Conservation (phyloP, 192 early-diverging fungal species). For the Anaeromyces robustus region DNA sequence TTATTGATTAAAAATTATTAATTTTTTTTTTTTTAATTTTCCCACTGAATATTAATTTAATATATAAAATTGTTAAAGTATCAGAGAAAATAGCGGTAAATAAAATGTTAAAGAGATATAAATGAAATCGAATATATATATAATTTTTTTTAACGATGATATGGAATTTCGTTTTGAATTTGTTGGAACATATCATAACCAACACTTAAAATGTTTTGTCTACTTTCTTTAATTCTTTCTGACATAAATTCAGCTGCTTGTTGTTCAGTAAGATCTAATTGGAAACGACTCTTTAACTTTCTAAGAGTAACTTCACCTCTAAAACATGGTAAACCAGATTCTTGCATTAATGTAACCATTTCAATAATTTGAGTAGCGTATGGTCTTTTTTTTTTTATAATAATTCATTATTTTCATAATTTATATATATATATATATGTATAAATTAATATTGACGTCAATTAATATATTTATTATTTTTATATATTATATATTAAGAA, state of each 20-base stretch:
- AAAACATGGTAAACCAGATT: conserved; percentile 95
- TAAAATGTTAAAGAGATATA: too few relatives aligned
- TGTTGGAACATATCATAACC: not conserved
- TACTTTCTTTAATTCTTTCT: conserved; percentile 69
- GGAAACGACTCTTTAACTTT: conserved; percentile 75
- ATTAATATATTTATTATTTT: too few relatives aligned
- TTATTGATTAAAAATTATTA: too few relatives aligned
- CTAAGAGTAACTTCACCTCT: conserved; percentile 77
- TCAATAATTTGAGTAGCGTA: conserved; percentile 84
- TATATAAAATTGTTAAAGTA: too few relatives aligned
- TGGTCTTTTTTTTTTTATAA: too few relatives aligned
- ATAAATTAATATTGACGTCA: too few relatives aligned
- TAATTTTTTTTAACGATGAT: not conserved
- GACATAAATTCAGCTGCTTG: conserved; percentile 93
- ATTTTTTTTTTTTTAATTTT: too few relatives aligned
- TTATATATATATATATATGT: too few relatives aligned
- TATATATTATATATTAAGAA: not conserved
- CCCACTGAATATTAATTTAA: too few relatives aligned
- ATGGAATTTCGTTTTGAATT: not conserved
- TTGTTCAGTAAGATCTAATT: conserved; percentile 72
- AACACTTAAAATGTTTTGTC: conserved; percentile 51
- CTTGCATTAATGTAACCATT: conserved; percentile 80
- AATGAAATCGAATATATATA: too few relatives aligned
- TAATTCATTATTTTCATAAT: too few relatives aligned
- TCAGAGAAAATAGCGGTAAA: too few relatives aligned